A percentile compares a stretch with the other conserved stretches of the same genome.
Conservation (phyloP, 352 stramenopile species). For the Phytophthora palmivora region DNA sequence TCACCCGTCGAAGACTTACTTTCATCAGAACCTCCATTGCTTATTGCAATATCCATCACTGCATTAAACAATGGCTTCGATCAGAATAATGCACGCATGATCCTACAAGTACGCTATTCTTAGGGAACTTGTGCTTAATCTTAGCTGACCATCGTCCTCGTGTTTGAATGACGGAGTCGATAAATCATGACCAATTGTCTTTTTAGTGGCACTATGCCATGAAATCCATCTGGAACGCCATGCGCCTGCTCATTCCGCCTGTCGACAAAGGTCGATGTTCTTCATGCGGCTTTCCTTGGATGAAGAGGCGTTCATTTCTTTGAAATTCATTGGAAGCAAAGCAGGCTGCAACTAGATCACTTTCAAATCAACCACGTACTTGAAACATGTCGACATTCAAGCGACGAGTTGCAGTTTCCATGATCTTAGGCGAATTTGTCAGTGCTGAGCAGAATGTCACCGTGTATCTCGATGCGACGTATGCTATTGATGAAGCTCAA, state of each 20-base stretch:
- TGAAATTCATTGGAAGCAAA: constrained; percentile 1
- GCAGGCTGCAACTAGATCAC: constrained; percentile 1
- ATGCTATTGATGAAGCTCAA: constrained; percentile 34
- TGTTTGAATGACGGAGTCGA: too few species aligned
- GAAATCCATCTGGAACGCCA: too few species aligned
- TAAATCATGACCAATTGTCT: too few species aligned
- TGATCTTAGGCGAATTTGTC: not conserved
- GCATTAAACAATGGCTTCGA: too few species aligned
- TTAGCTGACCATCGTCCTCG: too few species aligned
- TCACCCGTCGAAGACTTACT: not conserved
- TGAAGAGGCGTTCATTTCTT: constrained; percentile 17
- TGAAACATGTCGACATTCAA: constrained; percentile 14
- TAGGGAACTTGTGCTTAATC: too few species aligned
- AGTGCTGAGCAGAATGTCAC: constrained; percentile 22
- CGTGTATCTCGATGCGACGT: constrained; percentile 51
- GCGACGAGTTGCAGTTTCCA: not conserved
- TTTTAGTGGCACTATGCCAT: too few species aligned
- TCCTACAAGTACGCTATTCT: too few species aligned
- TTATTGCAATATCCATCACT: constrained; percentile 5
- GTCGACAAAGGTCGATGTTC: constrained; percentile 15
- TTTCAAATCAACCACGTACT: constrained; percentile 11
- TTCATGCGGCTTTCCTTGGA: constrained; percentile 7
- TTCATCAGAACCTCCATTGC: not conserved
- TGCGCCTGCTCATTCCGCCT: constrained; percentile 12
- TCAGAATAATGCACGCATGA: too few species aligned